Conservation (phyloP, 2,329 filamentous ascomycete genomes). For the Pleomassaria siparia region DNA sequence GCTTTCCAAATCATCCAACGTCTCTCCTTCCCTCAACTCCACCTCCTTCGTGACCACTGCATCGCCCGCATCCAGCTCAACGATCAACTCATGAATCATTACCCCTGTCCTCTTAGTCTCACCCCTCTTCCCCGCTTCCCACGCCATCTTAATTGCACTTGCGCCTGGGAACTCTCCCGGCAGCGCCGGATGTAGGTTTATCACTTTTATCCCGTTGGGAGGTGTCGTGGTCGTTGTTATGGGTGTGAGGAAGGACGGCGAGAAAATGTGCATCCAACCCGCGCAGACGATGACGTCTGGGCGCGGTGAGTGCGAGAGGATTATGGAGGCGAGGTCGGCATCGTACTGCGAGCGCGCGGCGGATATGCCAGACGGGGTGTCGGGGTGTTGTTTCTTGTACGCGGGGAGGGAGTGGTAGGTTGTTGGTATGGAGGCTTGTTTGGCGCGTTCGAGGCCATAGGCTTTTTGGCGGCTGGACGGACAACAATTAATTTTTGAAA, state of each 20-base stretch:
- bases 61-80: conserved; percentile 76
- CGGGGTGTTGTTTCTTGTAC: conserved; percentile 67
- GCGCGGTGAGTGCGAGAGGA: conserved; percentile 60
- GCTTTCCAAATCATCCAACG: conserved; percentile 65
- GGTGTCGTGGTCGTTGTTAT: conserved; percentile 48
- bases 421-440: conserved; percentile 65
- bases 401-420: conserved; percentile 80
- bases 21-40: conserved; percentile 57
- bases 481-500: no score
- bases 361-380: conserved; percentile 47
- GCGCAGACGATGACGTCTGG: conserved; percentile 77
- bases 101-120: conserved; percentile 72
- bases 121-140: conserved; percentile 69
- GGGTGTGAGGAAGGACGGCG: conserved; percentile 68
- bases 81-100: conserved; percentile 82
- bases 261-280: conserved; percentile 86
- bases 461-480: conserved; percentile 53
- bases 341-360: conserved; percentile 70
- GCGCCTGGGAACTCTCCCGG: conserved; percentile 76
- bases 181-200: conserved; percentile 80
- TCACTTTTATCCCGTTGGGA: conserved; percentile 69
- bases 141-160: conserved; percentile 76
- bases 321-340: conserved; percentile 68
- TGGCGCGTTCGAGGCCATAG: conserved; percentile 64
- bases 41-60: conserved; percentile 73